Percentiles rank a stretch among this genome's conserved stretches.
phyloP scores from a whole-genome alignment of 208 protist species.

The Crithidia bombi region DNA sequence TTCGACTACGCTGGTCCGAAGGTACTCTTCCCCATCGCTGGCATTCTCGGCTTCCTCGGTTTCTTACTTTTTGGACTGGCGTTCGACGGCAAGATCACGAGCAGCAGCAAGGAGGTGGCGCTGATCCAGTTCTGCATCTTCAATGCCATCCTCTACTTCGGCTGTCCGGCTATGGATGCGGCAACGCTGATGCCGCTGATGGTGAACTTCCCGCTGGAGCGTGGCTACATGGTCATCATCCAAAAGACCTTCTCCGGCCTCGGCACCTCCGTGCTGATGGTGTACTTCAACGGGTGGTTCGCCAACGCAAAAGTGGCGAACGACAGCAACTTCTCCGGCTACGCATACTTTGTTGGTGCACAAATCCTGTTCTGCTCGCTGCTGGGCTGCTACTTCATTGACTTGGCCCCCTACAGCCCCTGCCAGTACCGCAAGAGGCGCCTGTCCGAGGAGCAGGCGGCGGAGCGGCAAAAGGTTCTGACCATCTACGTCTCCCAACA shows the following conservation, averaged over 20 bases:
- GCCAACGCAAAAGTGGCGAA: slow-evolving; percentile 20
- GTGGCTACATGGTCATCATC: slow-evolving; percentile 78
- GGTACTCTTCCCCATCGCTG: slow-evolving; percentile 49
- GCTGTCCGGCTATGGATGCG: slow-evolving; percentile 65
- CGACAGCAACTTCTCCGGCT: slow-evolving; percentile 59
- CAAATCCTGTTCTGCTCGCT: slow-evolving; percentile 45
- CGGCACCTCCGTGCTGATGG: slow-evolving; percentile 76
- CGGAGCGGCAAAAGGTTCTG: slow-evolving; percentile 48
- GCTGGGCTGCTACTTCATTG: slow-evolving; percentile 53
- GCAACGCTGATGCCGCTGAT: slow-evolving; percentile 79
- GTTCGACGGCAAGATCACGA: slow-evolving; percentile 57
- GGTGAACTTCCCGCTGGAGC: slow-evolving; percentile 78
- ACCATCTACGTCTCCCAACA: slow-evolving; percentile 57
- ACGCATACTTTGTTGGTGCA: slow-evolving; percentile 61
- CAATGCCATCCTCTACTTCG: slow-evolving; percentile 69
- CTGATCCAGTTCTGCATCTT: slow-evolving; percentile 69
- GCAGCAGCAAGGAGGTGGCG: slow-evolving; percentile 37
- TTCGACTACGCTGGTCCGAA: slow-evolving; percentile 77
- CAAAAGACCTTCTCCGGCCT: slow-evolving; percentile 85
- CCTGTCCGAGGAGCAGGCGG: slow-evolving; percentile 41
- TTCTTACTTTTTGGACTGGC: slow-evolving; percentile 72
- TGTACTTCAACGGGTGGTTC: slow-evolving; percentile 85
- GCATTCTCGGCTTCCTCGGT: slow-evolving; percentile 52
- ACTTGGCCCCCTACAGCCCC: slow-evolving; percentile 63
- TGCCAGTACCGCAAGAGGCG: slow-evolving; percentile 51